phyloP scores from a whole-genome alignment of 768 basidiomycete genomes.

The Mycena maculata region DNA sequence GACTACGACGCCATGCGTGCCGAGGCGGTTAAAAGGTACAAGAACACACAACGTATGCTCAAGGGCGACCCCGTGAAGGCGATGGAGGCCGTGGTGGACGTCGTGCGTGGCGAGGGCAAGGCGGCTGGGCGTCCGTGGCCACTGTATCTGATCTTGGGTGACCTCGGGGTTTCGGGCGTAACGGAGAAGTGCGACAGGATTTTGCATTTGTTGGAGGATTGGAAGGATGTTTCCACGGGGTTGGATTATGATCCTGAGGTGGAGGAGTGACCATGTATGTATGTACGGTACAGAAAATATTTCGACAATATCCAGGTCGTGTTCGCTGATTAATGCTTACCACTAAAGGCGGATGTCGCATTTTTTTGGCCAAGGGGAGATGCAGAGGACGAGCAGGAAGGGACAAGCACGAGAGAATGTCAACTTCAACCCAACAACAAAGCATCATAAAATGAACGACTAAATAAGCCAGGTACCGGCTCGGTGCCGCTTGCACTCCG shows the following conservation, averaged over 20 bases:
- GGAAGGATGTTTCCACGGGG: conserved; percentile 40
- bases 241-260: conserved; percentile 19
- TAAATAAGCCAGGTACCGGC: too few relatives aligned
- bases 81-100: conserved; percentile 45
- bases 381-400: too few relatives aligned
- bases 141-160: conserved; percentile 41
- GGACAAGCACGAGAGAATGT: too few relatives aligned
- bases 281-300: too few relatives aligned
- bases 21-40: conserved; percentile 32
- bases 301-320: too few relatives aligned
- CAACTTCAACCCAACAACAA: too few relatives aligned
- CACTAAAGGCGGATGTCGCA: too few relatives aligned
- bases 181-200: conserved; percentile 39
- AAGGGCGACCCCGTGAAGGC: conserved; percentile 47
- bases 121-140: conserved; percentile 41
- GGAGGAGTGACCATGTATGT: too few relatives aligned
- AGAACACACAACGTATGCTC: conserved; percentile 19
- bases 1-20: conserved; percentile 47
- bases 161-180: conserved; percentile 40
- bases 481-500: too few relatives aligned
- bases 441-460: too few relatives aligned
- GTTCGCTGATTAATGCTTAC: too few relatives aligned
- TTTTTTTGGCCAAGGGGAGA: too few relatives aligned
- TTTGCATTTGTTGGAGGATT: conserved; percentile 41
- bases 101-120: conserved; percentile 48